Conservation (phyloP, 192 early-diverging fungal genomes). For the Coemansia sp. region DNA sequence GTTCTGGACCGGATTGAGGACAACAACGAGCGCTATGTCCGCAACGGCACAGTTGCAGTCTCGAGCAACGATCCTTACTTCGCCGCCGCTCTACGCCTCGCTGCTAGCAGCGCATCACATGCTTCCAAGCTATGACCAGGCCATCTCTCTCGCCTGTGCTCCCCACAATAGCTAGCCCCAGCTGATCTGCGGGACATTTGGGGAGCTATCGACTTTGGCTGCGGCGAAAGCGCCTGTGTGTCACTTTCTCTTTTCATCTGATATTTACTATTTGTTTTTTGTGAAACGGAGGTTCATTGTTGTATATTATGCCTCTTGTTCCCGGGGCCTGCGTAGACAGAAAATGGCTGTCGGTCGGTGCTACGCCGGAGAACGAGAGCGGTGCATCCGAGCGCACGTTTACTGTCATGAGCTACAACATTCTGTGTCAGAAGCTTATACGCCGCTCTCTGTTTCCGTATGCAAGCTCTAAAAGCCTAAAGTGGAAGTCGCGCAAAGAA, state of each 20-base stretch:
- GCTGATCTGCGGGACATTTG: too few relatives aligned
- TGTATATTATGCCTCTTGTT: background rate
- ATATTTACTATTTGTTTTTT: background rate
- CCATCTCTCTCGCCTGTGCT: background rate
- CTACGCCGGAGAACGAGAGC: background rate
- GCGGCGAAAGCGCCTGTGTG: too few relatives aligned
- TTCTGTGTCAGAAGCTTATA: slow-evolving; percentile 56
- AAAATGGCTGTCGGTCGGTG: slow-evolving; percentile 23
- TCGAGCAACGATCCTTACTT: slow-evolving; percentile 36
- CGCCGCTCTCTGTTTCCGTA: slow-evolving; percentile 55
- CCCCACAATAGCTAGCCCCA: too few relatives aligned
- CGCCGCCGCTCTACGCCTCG: background rate
- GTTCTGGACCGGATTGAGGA: slow-evolving; percentile 66
- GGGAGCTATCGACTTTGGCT: too few relatives aligned
- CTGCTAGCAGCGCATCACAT: background rate
- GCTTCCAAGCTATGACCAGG: slow-evolving; percentile 11
- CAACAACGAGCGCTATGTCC: slow-evolving; percentile 75
- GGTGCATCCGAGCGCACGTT: slow-evolving; percentile 5
- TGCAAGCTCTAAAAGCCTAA: slow-evolving; percentile 51
- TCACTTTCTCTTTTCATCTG: background rate
- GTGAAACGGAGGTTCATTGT: too few relatives aligned
- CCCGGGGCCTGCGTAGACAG: slow-evolving; percentile 28
- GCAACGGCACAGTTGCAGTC: slow-evolving; percentile 59
- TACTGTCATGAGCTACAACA: slow-evolving; percentile 60
- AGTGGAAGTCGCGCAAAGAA: slow-evolving; percentile 51